A percentile compares a stretch with the other conserved stretches of the same genome.
Evolutionary conservation across 306 rosid genomes (phyloP).

Genomic region (Canavalia gladiata): DNA sequence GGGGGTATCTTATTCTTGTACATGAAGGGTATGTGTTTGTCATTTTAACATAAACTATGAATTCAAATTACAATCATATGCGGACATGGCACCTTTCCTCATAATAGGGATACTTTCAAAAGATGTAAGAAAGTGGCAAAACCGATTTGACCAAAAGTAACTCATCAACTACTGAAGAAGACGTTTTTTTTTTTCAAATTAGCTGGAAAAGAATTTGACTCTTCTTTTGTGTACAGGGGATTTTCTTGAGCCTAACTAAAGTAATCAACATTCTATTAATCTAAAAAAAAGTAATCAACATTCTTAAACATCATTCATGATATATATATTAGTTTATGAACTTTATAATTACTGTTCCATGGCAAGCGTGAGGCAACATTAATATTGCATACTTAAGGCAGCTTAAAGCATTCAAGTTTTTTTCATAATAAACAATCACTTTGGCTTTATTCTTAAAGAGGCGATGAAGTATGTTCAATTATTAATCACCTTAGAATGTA

Average conservation of each 20-base stretch:
- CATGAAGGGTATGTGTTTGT: neutral
- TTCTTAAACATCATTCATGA: constrained; percentile 11
- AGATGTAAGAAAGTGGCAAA: constrained; percentile 18
- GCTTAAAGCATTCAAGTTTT: neutral
- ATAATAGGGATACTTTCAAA: constrained; percentile 10
- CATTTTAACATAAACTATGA: neutral
- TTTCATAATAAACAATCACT: neutral
- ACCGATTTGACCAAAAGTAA: constrained; percentile 27
- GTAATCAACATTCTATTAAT: neutral
- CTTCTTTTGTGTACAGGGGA: constrained; percentile 2
- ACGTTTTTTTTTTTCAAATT: neutral
- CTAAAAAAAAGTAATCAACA: neutral
- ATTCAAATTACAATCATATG: neutral
- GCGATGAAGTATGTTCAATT: neutral
- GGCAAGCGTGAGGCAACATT: neutral
- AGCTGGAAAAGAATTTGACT: constrained; percentile 5
- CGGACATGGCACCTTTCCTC: constrained; percentile 25
- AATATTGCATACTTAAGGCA: neutral
- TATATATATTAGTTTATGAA: neutral
- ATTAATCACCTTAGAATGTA: neutral
- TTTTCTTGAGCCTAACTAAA: constrained; percentile 51
- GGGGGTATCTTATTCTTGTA: constrained; percentile 22
- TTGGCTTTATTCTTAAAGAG: neutral
- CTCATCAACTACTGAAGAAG: neutral
- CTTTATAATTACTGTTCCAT: constrained; percentile 4